Base-by-base conservation (phyloP, 2,329 filamentous ascomycete genomes). In the Neophaeococcomyces mojaviensis region DNA sequence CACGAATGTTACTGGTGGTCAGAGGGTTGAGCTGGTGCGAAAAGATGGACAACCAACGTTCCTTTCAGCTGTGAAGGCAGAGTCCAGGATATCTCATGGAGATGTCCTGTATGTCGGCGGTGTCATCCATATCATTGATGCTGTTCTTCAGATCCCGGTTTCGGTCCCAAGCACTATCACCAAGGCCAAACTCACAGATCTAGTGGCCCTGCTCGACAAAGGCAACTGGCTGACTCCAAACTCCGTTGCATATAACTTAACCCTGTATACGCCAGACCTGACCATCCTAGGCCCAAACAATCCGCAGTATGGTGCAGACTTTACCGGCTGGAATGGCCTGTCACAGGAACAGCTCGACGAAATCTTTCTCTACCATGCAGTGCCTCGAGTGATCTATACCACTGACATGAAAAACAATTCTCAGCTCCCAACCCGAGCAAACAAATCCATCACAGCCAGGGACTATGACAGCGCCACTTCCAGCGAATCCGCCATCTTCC, bases 221-320 rank as follows among this genome's bases (percentile, higher is more conserved):
- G 64, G 69, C 8, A 65, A 67, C 20, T 63, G 45, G 33, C 36
- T 56, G 9, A 47, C 16, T 15, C 49, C 51, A 3, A 28, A 62
- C 70, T 49, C 53, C 50, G 10, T 44, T 12, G 39, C 39, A 36
- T 35, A 44, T 32, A 34, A 35, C 12, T 9, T 44, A 22, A 26
- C 41, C 5, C 7, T 44, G 13, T 10, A 44, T 10, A 46, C 43
- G 9, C 30, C 49, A 16, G 64, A 7, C 55, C 57, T 22, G 69
- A 84, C 81, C 45, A 69, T 84, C 49, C 84, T 86, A 52, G 79
- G 75, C 0, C 81, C 82, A 1, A 71, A 66, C 58, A 79, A 83
- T 59, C 65, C 65, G 2, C 79, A 79, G 10, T 79, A 84, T 65
- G 66, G 72, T 28, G 62, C 66, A 20, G 76, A 84, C 35, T 77